Percentiles rank a stretch among this genome's conserved stretches.
Evolutionary conservation across 2,329 filamentous ascomycete genomes (phyloP).

Genomic region (Botryosphaeria dothidea): DNA sequence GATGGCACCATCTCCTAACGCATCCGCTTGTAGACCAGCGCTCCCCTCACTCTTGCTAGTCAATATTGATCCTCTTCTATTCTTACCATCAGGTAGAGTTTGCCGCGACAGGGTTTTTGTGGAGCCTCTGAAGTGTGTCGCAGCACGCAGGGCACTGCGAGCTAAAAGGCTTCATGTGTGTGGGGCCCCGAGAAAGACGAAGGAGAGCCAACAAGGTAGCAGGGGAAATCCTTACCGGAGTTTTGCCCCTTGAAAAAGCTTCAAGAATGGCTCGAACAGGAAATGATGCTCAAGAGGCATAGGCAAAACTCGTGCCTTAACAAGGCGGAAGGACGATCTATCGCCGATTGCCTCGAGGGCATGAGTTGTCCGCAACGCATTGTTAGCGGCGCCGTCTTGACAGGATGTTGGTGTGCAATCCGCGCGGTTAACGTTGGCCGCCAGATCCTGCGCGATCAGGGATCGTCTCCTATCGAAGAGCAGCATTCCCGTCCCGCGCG

Average conservation of each 20-base stretch:
- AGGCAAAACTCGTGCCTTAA: not conserved
- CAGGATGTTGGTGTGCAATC: not conserved
- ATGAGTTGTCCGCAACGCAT: not conserved
- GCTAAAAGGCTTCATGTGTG: not conserved
- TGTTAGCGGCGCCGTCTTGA: not conserved
- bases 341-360: not conserved
- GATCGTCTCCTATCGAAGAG: not conserved
- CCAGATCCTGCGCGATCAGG: not conserved
- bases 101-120: not conserved
- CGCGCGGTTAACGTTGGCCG: not conserved
- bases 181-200: not conserved
- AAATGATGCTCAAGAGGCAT: not conserved
- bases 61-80: not conserved
- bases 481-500: not conserved
- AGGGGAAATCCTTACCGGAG: not conserved
- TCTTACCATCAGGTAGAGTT: not conserved
- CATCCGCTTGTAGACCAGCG: not conserved
- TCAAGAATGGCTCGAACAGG: not conserved
- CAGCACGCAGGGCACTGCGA: not conserved
- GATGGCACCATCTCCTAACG: too few relatives aligned
- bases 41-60: not conserved
- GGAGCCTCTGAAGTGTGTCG: not conserved
- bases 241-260: not conserved
- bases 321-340: not conserved
- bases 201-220: not conserved